phyloP scores from a whole-genome alignment of 2,329 filamentous ascomycete genomes.

The Bisporella sp. region DNA sequence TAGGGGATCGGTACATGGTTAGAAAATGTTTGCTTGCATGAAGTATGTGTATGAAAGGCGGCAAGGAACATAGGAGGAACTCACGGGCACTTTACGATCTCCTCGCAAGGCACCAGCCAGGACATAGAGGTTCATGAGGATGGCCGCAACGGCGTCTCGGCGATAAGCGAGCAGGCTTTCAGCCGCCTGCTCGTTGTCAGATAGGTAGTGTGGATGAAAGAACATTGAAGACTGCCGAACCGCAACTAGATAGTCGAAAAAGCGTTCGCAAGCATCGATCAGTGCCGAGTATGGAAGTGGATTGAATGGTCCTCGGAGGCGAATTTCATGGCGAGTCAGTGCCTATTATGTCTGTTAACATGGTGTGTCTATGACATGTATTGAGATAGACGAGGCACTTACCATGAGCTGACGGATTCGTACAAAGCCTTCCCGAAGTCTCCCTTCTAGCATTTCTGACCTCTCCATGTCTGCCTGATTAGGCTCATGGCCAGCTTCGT shows the following conservation, averaged over 20 bases:
- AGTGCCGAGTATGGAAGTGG: slow-evolving; percentile 49
- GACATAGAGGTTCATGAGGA: slow-evolving; percentile 51
- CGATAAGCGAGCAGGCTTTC: slow-evolving; percentile 42
- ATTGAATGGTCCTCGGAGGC: slow-evolving; percentile 50
- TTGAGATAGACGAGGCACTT: not conserved
- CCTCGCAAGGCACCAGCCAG: slow-evolving; percentile 48
- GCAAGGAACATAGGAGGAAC: not conserved
- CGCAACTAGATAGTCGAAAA: slow-evolving; percentile 52
- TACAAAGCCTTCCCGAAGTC: slow-evolving; percentile 53
- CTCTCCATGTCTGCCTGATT: slow-evolving; percentile 41
- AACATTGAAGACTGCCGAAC: slow-evolving; percentile 51
- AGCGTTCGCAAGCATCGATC: slow-evolving; percentile 47
- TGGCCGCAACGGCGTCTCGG: slow-evolving; percentile 49
- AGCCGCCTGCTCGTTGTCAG: slow-evolving; percentile 42
- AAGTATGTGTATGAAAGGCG: not conserved
- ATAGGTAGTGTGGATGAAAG: slow-evolving; percentile 46
- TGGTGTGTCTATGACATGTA: not conserved
- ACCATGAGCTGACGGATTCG: slow-evolving; percentile 46
- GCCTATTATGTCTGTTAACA: slow-evolving; percentile 25
- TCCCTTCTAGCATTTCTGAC: slow-evolving; percentile 52
- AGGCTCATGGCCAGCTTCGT: slow-evolving; percentile 45
- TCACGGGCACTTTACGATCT: slow-evolving; percentile 38
- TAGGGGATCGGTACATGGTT: not conserved
- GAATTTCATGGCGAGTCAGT: slow-evolving; percentile 52
- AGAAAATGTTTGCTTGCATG: not conserved